Conservation (phyloP, 192 early-diverging fungal genomes). For the Backusella luteola region DNA sequence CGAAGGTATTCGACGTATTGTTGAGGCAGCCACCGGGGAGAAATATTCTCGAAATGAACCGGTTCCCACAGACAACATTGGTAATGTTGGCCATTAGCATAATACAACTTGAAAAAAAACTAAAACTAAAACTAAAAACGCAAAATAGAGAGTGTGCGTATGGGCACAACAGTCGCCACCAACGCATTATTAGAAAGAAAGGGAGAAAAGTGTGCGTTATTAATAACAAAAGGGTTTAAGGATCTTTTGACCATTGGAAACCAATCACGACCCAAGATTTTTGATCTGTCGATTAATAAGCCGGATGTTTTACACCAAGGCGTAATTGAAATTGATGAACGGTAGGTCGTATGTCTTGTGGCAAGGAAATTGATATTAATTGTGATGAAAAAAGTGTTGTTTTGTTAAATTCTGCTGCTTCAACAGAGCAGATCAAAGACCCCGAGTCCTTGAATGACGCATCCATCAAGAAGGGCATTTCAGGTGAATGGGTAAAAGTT, state of each 20-base stretch:
- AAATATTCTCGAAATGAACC: conserved; percentile 62
- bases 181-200: conserved; percentile 87
- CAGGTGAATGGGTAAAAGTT: conserved; percentile 84
- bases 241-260: conserved; percentile 77
- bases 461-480: conserved; percentile 62
- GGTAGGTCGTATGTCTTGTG: conserved; percentile 37
- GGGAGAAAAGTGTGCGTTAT: conserved; percentile 83
- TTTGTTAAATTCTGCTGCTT: conserved; percentile 73
- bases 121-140: background rate
- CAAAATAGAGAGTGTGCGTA: conserved; percentile 60
- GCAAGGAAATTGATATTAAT: too few relatives aligned
- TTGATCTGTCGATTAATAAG: conserved; percentile 84
- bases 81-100: conserved; percentile 29
- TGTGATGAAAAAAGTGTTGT: conserved; percentile 58
- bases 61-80: conserved; percentile 70
- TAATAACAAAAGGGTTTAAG: conserved; percentile 92
- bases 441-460: conserved; percentile 36
- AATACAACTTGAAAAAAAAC: background rate
- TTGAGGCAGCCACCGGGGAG: conserved; percentile 76
- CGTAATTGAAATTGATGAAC: conserved; percentile 84
- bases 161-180: conserved; percentile 98
- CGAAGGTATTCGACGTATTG: conserved; percentile 90
- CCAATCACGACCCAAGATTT: conserved; percentile 92
- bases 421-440: conserved; percentile 39
- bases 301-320: conserved; percentile 84